These are phyloP conservation scores for Lavandula angustifolia DNA, from an alignment of 257 asterid genomes.

Conservation along the genomic window DNA sequence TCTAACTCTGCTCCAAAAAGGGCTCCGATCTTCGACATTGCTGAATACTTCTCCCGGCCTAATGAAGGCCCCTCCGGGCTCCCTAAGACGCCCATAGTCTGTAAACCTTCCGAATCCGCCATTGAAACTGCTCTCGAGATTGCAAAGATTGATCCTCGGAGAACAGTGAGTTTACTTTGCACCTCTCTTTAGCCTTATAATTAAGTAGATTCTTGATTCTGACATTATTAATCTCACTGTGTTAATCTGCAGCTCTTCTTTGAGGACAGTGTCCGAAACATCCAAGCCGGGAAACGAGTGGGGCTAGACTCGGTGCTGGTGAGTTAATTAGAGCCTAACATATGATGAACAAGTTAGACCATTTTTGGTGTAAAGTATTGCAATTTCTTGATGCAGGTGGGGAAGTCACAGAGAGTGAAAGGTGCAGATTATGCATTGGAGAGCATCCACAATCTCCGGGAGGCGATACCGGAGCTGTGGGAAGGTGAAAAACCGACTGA, in stretches of 20 bases:
- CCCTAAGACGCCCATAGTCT: slow-evolving; percentile 84
- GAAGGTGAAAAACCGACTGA: slow-evolving; percentile 52
- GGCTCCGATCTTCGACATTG: slow-evolving; percentile 60
- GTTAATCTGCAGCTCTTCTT: slow-evolving; percentile 66
- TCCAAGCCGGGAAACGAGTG: slow-evolving; percentile 74
- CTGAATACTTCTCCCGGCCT: slow-evolving; percentile 62
- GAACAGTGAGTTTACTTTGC: slow-evolving; percentile 60
- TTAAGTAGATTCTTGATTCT: no score
- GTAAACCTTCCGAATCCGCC: slow-evolving; percentile 86
- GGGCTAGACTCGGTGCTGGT: slow-evolving; percentile 91
- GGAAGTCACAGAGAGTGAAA: slow-evolving; percentile 75
- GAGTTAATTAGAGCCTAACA: slow-evolving; percentile 22
- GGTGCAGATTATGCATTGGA: slow-evolving; percentile 91
- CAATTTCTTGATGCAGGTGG: slow-evolving; percentile 47
- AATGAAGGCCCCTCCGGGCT: slow-evolving; percentile 45
- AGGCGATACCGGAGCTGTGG: slow-evolving; percentile 86
- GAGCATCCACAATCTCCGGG: slow-evolving; percentile 81
- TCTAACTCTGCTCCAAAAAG: slow-evolving; percentile 4
- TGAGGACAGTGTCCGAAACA: slow-evolving; percentile 86
- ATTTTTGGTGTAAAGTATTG: not conserved
- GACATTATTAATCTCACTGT: not conserved
- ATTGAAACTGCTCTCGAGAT: slow-evolving; percentile 74
- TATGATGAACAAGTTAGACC: not conserved
- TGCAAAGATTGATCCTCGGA: slow-evolving; percentile 73
- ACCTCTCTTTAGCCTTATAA: no score